Evolutionary conservation across 306 rosid species (phyloP).

Genomic region (Cotoneaster glaucophyllus): DNA sequence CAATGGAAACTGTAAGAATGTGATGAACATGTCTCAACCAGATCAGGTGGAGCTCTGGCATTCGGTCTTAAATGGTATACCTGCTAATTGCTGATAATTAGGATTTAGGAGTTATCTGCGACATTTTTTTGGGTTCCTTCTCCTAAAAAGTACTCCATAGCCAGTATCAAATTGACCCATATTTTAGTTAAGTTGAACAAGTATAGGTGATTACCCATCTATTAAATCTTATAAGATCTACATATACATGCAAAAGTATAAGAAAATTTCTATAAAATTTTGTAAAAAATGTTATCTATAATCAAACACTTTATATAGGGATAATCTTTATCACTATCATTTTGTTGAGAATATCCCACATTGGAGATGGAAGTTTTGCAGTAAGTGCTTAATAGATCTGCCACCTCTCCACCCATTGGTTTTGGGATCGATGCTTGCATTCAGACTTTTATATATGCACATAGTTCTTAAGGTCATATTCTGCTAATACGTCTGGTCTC

Average conservation of each 20-base stretch:
- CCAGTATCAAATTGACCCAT: background rate
- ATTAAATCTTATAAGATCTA: background rate
- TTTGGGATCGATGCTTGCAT: background rate
- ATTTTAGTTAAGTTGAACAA: background rate
- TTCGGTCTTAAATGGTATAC: constrained; percentile 65
- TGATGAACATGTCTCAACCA: constrained; percentile 95
- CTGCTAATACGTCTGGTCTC: background rate
- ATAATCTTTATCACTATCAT: background rate
- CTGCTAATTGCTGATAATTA: constrained; percentile 19
- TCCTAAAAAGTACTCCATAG: background rate
- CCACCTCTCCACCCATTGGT: background rate
- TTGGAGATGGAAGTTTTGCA: too few species aligned
- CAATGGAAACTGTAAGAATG: constrained; percentile 82
- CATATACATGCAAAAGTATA: background rate
- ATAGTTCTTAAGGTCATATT: background rate
- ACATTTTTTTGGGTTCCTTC: background rate
- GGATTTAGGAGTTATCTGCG: background rate
- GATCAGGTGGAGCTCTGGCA: constrained; percentile 97
- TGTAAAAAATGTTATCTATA: background rate
- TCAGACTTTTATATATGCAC: background rate
- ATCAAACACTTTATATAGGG: background rate
- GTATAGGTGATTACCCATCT: background rate
- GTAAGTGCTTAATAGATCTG: too few species aligned
- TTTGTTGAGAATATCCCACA: background rate
- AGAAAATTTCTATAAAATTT: background rate